phyloP scores from a whole-genome alignment of 192 early-diverging fungal genomes.

The Coemansia sp. region DNA sequence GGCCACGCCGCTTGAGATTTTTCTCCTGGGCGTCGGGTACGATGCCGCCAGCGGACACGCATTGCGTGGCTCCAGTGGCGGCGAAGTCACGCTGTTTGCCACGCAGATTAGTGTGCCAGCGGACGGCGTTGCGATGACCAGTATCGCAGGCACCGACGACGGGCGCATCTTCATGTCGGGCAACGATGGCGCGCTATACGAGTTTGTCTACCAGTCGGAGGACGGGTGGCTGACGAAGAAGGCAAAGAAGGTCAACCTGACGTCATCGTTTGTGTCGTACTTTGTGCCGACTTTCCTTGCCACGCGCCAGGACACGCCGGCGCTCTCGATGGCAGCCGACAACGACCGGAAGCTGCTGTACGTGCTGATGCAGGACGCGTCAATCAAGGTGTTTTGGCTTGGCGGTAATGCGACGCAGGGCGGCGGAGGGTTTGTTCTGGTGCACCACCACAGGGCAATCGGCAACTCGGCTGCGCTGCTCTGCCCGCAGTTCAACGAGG shows the following conservation, averaged over 20 bases:
- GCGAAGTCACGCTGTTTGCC: conserved; percentile 69
- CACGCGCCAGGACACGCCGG: conserved; percentile 46
- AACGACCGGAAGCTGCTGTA: conserved; percentile 68
- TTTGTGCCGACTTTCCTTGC: conserved; percentile 71
- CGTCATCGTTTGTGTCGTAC: conserved; percentile 61
- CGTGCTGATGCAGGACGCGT: conserved; percentile 65
- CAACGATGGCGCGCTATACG: conserved; percentile 82
- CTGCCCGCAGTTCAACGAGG: conserved; percentile 55
- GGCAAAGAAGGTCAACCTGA: conserved; percentile 75
- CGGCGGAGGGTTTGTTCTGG: conserved; percentile 59
- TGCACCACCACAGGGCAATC: conserved; percentile 56
- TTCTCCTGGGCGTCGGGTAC: conserved; percentile 73
- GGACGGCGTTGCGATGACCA: conserved; percentile 78
- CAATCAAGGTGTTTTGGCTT: conserved; percentile 70
- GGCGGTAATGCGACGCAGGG: conserved; percentile 26
- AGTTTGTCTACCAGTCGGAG: conserved; percentile 81
- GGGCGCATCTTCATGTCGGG: conserved; percentile 93
- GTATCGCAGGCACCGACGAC: conserved; percentile 72
- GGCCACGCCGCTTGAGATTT: conserved; percentile 83
- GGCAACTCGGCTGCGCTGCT: conserved; percentile 48
- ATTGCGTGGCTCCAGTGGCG: conserved; percentile 20
- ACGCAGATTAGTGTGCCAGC: conserved; percentile 79
- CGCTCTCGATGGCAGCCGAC: conserved; percentile 69
- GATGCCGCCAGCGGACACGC: conserved; percentile 15
- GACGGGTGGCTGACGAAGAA: conserved; percentile 86